phyloP scores from a whole-genome alignment of 2,329 filamentous ascomycete species.

The Fusarium sp. region DNA sequence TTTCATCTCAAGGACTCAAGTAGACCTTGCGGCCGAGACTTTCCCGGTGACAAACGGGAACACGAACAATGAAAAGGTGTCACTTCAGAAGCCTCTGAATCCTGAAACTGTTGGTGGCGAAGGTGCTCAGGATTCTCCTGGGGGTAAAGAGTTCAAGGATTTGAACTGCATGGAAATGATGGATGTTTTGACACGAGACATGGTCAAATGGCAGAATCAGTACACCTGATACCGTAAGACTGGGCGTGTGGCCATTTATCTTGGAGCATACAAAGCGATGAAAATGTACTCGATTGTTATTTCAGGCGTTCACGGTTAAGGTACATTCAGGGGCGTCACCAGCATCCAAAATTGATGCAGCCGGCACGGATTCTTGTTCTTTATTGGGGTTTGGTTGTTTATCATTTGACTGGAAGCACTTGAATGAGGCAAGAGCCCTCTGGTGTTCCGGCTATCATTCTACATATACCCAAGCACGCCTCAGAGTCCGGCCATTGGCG shows the following conservation, averaged over 20 bases:
- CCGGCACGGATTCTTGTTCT: constrained; percentile 25
- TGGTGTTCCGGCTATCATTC: constrained; percentile 25
- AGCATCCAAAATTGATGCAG: constrained; percentile 38
- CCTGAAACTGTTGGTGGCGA: constrained; percentile 42
- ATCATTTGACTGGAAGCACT: constrained; percentile 16
- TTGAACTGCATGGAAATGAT: constrained; percentile 89
- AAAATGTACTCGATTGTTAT: constrained; percentile 10
- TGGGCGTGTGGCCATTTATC: not conserved
- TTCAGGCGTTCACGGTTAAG: constrained; percentile 37
- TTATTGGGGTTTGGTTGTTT: constrained; percentile 20
- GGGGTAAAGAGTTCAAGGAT: constrained; percentile 73
- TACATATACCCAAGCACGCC: constrained; percentile 35
- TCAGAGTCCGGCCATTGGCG: constrained; percentile 20
- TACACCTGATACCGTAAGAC: constrained; percentile 56
- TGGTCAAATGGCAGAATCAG: constrained; percentile 87
- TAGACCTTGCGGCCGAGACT: constrained; percentile 80
- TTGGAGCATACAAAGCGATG: not conserved
- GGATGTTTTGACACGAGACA: constrained; percentile 82
- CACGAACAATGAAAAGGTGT: constrained; percentile 53
- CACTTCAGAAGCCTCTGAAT: constrained; percentile 52
- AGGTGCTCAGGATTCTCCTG: constrained; percentile 37
- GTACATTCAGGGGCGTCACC: constrained; percentile 41
- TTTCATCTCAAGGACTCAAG: constrained; percentile 88
- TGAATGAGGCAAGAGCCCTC: constrained; percentile 6
- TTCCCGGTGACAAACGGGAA: constrained; percentile 58